Conservation (phyloP, 106 monocot species). For the Narthecium ossifragum region DNA sequence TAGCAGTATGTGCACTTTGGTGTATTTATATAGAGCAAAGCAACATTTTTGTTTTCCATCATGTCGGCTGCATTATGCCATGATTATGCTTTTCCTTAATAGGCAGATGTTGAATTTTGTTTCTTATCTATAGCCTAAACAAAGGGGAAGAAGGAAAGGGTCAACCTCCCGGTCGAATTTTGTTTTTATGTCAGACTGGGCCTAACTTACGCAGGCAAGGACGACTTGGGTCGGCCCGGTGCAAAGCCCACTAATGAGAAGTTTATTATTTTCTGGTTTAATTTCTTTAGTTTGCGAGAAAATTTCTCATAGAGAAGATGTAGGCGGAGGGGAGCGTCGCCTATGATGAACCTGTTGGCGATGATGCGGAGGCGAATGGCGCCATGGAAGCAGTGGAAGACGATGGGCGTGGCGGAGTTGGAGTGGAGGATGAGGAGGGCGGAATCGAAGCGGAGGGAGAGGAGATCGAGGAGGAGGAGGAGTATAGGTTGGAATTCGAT, state of each 20-base stretch:
- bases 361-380: too few species aligned
- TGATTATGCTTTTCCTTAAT: neutral
- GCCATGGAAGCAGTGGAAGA: neutral
- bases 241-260: too few species aligned
- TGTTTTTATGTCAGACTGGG: neutral
- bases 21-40: neutral
- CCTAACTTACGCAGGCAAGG: too few species aligned
- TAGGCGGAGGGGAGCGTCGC: neutral
- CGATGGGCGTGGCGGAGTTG: neutral
- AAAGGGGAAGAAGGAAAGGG: slow-evolving; percentile 74
- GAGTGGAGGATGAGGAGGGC: neutral
- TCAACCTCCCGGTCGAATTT: slow-evolving; percentile 6
- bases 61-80: neutral
- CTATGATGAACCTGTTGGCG: too few species aligned
- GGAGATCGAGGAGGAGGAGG: neutral
- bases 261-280: too few species aligned
- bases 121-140: slow-evolving; percentile 44
- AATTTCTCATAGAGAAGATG: neutral
- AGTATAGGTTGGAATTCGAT: neutral
- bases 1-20: neutral
- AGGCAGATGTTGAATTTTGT: neutral
- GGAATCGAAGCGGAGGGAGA: neutral
- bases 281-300: too few species aligned
- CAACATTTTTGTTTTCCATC: neutral
- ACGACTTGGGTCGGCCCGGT: too few species aligned